Percentiles rank a stretch among this genome's conserved stretches.
phyloP scores from a whole-genome alignment of 2,329 filamentous ascomycete species.

The Pestalotiopsis fici region DNA sequence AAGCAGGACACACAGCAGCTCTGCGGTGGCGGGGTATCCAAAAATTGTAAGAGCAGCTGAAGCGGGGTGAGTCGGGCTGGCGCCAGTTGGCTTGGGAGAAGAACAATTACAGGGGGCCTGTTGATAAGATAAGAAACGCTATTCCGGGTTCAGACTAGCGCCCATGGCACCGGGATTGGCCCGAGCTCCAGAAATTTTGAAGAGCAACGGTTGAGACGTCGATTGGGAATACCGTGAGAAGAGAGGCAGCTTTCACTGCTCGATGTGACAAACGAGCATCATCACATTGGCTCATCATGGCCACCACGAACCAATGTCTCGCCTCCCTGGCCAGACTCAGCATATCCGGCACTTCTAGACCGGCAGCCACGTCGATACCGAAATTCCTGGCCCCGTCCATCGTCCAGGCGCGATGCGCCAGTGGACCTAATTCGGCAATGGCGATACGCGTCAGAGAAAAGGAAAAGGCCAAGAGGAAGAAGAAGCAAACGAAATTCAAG shows the following conservation, averaged over 20 bases:
- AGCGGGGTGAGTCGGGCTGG: slow-evolving; percentile 7
- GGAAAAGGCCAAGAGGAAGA: slow-evolving; percentile 55
- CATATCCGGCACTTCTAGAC: slow-evolving; percentile 42
- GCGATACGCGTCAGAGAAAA: slow-evolving; percentile 51
- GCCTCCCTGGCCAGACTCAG: slow-evolving; percentile 55
- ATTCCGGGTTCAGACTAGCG: neutral
- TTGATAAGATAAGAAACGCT: neutral
- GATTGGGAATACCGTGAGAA: neutral
- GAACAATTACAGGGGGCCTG: neutral
- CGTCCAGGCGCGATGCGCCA: slow-evolving; percentile 45
- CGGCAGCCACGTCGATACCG: slow-evolving; percentile 42
- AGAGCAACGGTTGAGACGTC: neutral
- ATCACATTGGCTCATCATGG: slow-evolving; percentile 38
- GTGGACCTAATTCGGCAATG: slow-evolving; percentile 23
- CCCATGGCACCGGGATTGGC: slow-evolving; percentile 10
- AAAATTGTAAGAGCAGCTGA: slow-evolving; percentile 8
- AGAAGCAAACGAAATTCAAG: slow-evolving; percentile 64
- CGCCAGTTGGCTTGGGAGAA: neutral
- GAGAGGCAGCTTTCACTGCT: neutral
- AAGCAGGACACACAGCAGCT: slow-evolving; percentile 17
- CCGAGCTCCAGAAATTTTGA: slow-evolving; percentile 26
- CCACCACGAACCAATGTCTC: slow-evolving; percentile 53
- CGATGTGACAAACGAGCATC: neutral
- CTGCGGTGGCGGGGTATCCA: slow-evolving; percentile 22
- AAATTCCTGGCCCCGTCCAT: slow-evolving; percentile 50